Conservation (phyloP, 169 alveolate species). For the Theileria orientalis region DNA sequence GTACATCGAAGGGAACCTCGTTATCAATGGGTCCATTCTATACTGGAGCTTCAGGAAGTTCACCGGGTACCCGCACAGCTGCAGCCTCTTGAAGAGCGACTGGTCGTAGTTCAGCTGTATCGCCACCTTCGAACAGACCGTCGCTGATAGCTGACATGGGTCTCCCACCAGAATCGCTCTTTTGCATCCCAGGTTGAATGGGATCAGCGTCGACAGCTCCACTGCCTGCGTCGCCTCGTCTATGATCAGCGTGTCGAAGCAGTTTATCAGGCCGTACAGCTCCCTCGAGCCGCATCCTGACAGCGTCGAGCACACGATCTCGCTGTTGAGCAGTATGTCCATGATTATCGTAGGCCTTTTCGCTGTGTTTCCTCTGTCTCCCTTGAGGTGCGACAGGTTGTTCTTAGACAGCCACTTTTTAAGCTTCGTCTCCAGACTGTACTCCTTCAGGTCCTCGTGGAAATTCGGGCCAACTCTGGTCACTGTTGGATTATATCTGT, state of each 20-base stretch:
- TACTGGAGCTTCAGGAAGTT: slow-evolving; percentile 89
- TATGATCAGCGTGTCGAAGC: slow-evolving; percentile 93
- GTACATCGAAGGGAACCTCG: slow-evolving; percentile 90
- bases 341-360: slow-evolving; percentile 45
- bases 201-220: slow-evolving; percentile 77
- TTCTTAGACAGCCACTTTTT: slow-evolving; percentile 64
- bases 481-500: slow-evolving; percentile 78
- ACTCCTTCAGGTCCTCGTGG: slow-evolving; percentile 83
- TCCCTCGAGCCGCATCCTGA: slow-evolving; percentile 89
- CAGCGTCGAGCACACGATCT: slow-evolving; percentile 86
- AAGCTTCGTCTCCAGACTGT: slow-evolving; percentile 83
- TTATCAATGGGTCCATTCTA: slow-evolving; percentile 96
- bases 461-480: slow-evolving; percentile 89
- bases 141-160: slow-evolving; percentile 97
- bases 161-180: slow-evolving; percentile 97
- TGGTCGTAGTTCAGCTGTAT: slow-evolving; percentile 77
- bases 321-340: slow-evolving; percentile 79
- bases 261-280: slow-evolving; percentile 51
- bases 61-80: slow-evolving; percentile 80
- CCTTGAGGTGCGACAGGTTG: slow-evolving; percentile 8
- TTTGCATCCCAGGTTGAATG: slow-evolving; percentile 72
- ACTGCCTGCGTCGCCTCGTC: slow-evolving; percentile 98
- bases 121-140: slow-evolving; percentile 89
- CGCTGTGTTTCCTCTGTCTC: slow-evolving; percentile 7
- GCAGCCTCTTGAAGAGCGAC: slow-evolving; percentile 90